Percentiles rank a stretch among this genome's conserved stretches.
These are phyloP conservation scores for Eucalyptus erythrocorys DNA, from an alignment of 345 rosid species.

Conservation along the genomic window DNA sequence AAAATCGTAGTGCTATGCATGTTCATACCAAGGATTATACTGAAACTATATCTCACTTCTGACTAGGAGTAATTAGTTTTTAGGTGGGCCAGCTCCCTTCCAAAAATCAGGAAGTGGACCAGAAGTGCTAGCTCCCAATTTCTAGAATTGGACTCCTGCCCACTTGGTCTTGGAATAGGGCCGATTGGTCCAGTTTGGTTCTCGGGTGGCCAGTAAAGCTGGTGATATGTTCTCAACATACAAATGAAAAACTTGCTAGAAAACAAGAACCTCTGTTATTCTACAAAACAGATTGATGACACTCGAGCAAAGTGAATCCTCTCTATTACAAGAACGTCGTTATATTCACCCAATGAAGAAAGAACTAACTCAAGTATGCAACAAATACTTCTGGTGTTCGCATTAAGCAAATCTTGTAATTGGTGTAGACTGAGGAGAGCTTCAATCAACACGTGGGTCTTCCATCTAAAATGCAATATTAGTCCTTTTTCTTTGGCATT, in stretches of 20 bases:
- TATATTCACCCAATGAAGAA: background rate
- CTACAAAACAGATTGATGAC: background rate
- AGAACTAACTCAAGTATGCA: background rate
- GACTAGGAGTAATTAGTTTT: background rate
- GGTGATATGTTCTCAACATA: background rate
- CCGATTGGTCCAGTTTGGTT: background rate
- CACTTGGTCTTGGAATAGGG: accelerated
- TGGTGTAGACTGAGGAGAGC: background rate
- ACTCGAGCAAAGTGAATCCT: background rate
- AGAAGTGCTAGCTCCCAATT: accelerated
- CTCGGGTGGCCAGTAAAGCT: accelerated
- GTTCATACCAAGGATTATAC: background rate
- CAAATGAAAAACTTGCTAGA: background rate
- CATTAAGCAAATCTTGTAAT: background rate
- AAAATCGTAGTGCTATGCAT: background rate
- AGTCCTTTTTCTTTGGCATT: background rate
- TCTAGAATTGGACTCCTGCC: background rate
- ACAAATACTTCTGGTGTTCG: background rate
- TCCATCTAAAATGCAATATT: background rate
- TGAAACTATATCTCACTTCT: background rate
- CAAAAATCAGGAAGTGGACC: background rate
- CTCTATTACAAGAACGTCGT: background rate
- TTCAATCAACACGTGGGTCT: background rate
- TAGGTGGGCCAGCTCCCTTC: background rate
- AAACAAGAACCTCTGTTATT: background rate